phyloP scores from a whole-genome alignment of 257 asterid genomes.

The Gardenia jasminoides region DNA sequence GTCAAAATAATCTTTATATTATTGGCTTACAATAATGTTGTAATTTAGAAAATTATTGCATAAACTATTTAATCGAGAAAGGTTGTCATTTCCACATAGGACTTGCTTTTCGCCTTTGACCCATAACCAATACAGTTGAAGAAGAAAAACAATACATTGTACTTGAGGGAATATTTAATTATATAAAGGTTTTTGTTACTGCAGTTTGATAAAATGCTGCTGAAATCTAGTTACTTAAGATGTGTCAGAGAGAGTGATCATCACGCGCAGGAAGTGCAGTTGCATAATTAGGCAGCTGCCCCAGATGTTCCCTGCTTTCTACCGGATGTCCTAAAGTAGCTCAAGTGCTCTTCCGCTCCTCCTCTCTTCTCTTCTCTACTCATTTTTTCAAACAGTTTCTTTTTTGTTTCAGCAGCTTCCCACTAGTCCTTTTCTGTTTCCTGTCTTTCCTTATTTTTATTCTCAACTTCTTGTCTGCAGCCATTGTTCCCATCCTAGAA shows the following conservation, averaged over 20 bases:
- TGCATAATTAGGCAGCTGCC: constrained; percentile 9
- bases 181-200: neutral
- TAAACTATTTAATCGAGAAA: too few relatives aligned
- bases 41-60: too few relatives aligned
- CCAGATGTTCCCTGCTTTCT: constrained; percentile 3
- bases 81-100: neutral
- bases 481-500: neutral
- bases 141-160: neutral
- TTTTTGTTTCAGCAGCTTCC: neutral
- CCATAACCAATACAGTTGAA: neutral
- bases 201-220: neutral
- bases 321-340: neutral
- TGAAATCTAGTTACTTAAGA: too few relatives aligned
- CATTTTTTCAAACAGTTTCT: neutral
- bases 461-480: neutral
- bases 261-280: constrained; percentile 16
- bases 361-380: neutral
- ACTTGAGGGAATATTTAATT: neutral
- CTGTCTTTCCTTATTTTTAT: neutral
- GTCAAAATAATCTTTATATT: too few relatives aligned
- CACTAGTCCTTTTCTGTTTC: neutral
- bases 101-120: neutral
- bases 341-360: neutral
- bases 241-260: neutral
- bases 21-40: too few relatives aligned